Percentiles rank a stretch among this genome's conserved stretches.
Conservation (phyloP, 2,329 filamentous ascomycete species). For the Pyrenochaeta sp. region DNA sequence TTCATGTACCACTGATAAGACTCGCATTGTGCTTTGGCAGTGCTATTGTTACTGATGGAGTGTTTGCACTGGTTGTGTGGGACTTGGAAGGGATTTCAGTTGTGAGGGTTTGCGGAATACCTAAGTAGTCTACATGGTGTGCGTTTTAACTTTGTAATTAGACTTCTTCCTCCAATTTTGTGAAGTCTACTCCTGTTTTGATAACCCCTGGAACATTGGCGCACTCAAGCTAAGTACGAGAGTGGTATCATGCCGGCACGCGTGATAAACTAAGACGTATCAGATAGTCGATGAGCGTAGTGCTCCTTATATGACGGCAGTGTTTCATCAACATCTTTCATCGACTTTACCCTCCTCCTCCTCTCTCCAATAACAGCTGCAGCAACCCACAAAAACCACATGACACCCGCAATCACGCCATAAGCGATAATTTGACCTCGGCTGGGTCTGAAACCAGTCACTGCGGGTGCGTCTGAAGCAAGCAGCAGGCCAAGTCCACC, state of each 20-base stretch:
- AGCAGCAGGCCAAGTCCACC: slow-evolving; percentile 61
- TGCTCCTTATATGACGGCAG: slow-evolving; percentile 19
- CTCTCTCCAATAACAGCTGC: slow-evolving; percentile 40
- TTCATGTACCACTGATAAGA: too few relatives aligned
- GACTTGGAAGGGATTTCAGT: too few relatives aligned
- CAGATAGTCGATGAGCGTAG: slow-evolving; percentile 15
- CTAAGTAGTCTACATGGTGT: too few relatives aligned
- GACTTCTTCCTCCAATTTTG: too few relatives aligned
- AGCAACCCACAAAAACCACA: slow-evolving; percentile 45
- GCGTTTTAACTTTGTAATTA: too few relatives aligned
- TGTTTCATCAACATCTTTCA: slow-evolving; percentile 16
- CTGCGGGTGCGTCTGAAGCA: slow-evolving; percentile 35
- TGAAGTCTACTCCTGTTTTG: neutral
- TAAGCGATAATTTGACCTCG: slow-evolving; percentile 43
- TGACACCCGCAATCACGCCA: slow-evolving; percentile 42
- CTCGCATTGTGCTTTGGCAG: too few relatives aligned
- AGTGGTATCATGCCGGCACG: too few relatives aligned
- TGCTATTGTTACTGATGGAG: too few relatives aligned
- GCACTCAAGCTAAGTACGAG: neutral
- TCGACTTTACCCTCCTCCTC: slow-evolving; percentile 20
- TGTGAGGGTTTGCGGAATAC: too few relatives aligned
- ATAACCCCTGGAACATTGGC: neutral
- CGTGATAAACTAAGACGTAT: neutral
- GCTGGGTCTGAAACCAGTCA: slow-evolving; percentile 34
- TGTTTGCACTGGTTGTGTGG: too few relatives aligned